Conservation (phyloP, 1,284 basidiomycete genomes). For the Thecaphora frezii region DNA sequence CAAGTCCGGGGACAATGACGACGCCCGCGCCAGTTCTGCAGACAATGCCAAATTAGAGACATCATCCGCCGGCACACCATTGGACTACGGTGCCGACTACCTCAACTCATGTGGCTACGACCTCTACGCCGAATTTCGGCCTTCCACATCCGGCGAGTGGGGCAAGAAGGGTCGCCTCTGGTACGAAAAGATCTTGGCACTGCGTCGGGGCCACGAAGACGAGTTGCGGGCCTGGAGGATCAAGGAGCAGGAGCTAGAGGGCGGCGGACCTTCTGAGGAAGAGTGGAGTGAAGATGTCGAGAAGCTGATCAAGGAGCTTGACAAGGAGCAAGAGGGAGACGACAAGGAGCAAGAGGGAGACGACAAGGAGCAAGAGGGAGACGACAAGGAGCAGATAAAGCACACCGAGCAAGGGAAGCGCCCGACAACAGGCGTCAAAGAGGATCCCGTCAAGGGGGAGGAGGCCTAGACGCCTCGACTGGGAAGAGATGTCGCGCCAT, state of each 20-base stretch:
- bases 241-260: conserved; percentile 16
- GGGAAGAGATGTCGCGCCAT: too few relatives aligned
- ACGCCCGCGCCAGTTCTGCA: too few relatives aligned
- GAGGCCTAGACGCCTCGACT: too few relatives aligned
- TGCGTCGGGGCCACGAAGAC: conserved; percentile 26
- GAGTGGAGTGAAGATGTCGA: conserved; percentile 33
- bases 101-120: conserved; percentile 46
- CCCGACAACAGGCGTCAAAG: too few relatives aligned
- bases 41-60: too few relatives aligned
- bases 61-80: background rate
- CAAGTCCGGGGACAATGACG: background rate
- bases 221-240: conserved; percentile 20
- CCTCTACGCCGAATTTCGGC: conserved; percentile 52
- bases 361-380: conserved; percentile 1
- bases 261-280: conserved; percentile 16
- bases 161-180: conserved; percentile 50
- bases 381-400: background rate
- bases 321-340: conserved; percentile 7
- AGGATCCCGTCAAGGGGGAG: too few relatives aligned
- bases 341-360: background rate
- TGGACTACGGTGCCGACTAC: conserved; percentile 19
- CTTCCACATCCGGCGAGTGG: conserved; percentile 55
- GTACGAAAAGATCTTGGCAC: conserved; percentile 44
- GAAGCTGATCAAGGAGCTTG: conserved; percentile 23
- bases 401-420: too few relatives aligned